Evolutionary conservation across 2,329 filamentous ascomycete species (phyloP).

Genomic region (Cyanodermella asteris): DNA sequence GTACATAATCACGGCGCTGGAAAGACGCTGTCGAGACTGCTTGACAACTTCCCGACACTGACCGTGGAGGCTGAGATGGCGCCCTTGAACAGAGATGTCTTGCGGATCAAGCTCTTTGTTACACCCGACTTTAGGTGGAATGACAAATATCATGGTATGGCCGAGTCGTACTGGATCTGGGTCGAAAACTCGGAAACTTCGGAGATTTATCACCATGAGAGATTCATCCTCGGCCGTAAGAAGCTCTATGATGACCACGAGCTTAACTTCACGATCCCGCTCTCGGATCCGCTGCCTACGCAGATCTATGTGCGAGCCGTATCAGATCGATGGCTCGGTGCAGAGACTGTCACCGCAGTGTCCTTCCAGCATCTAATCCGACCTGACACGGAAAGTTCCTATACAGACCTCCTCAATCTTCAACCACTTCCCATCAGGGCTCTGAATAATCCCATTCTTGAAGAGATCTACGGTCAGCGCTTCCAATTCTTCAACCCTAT

Average conservation of each 20-base stretch:
- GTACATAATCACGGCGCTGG: conserved; percentile 86
- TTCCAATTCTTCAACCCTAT: conserved; percentile 98
- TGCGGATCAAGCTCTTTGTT: conserved; percentile 71
- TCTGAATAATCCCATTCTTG: conserved; percentile 64
- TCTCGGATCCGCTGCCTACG: conserved; percentile 77
- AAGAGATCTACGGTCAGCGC: conserved; percentile 69
- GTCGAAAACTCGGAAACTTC: conserved; percentile 95
- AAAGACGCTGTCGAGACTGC: conserved; percentile 52
- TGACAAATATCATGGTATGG: conserved; percentile 76
- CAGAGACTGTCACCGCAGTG: conserved; percentile 83
- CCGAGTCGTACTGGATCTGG: conserved; percentile 97
- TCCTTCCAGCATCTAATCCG: conserved; percentile 96
- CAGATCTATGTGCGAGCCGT: conserved; percentile 93
- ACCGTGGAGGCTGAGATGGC: conserved; percentile 86
- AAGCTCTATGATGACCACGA: conserved; percentile 95
- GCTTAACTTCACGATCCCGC: conserved; percentile 88
- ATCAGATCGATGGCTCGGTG: conserved; percentile 88
- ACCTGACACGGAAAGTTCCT: conserved; percentile 91
- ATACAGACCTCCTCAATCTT: conserved; percentile 79
- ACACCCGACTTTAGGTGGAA: conserved; percentile 90
- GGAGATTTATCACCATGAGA: conserved; percentile 95
- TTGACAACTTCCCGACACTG: conserved; percentile 82
- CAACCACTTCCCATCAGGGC: conserved; percentile 76
- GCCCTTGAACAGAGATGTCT: conserved; percentile 78
- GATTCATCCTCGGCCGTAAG: conserved; percentile 73